These are phyloP conservation scores for Mucor sp. DNA, from an alignment of 371 early-diverging fungal genomes.

Conservation along the genomic window DNA sequence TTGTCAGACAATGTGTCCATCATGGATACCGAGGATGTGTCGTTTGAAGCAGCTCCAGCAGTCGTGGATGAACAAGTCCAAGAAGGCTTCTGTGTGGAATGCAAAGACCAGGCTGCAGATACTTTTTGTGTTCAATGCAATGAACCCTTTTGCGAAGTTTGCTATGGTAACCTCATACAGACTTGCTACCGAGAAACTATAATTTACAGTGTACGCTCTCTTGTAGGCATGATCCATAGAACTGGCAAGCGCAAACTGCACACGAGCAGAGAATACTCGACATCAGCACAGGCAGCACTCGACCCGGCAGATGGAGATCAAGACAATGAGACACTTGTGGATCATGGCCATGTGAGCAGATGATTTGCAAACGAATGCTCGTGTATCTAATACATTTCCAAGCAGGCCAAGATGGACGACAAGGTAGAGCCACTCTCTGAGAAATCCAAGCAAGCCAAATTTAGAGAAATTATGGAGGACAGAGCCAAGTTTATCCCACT, in stretches of 20 bases:
- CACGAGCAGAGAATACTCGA: slow-evolving; percentile 36
- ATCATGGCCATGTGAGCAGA: no score
- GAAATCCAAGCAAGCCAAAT: slow-evolving; percentile 16
- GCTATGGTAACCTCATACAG: slow-evolving; percentile 55
- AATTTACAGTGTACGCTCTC: no score
- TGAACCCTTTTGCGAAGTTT: slow-evolving; percentile 92
- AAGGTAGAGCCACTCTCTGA: not conserved
- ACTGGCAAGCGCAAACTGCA: slow-evolving; percentile 81
- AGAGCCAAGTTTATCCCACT: slow-evolving; percentile 90
- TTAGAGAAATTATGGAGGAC: slow-evolving; percentile 76
- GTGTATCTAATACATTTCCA: no score
- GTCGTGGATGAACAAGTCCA: slow-evolving; percentile 29
- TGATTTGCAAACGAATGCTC: no score
- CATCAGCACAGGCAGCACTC: not conserved
- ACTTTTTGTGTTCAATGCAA: slow-evolving; percentile 74
- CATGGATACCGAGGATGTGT: slow-evolving; percentile 49
- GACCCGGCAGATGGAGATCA: no score
- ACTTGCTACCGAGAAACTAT: not conserved
- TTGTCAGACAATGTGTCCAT: slow-evolving; percentile 48
- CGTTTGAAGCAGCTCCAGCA: slow-evolving; percentile 29
- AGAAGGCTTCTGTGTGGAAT: slow-evolving; percentile 87
- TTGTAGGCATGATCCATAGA: slow-evolving; percentile 75
- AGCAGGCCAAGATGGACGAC: not conserved
- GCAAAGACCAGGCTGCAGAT: slow-evolving; percentile 79
- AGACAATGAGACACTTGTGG: no score